A percentile compares a stretch with the other conserved stretches of the same genome.
These are phyloP conservation scores for Melastoma candidum DNA, from an alignment of 441 rosid genomes.

Conservation along the genomic window DNA sequence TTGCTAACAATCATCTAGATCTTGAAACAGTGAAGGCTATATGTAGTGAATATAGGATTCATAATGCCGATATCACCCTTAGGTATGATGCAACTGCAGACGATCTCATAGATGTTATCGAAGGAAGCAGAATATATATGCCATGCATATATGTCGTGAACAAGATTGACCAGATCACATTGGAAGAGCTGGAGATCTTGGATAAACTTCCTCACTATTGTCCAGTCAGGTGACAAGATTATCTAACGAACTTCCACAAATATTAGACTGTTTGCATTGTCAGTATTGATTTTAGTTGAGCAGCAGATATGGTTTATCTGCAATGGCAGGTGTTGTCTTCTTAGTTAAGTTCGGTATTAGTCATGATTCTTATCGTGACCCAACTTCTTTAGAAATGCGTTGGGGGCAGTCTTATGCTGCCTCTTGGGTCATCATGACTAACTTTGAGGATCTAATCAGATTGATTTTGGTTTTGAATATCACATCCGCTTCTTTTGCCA, in stretches of 20 bases:
- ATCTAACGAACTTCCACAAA: not conserved
- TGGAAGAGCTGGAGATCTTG: constrained; percentile 91
- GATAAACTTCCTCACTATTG: constrained; percentile 97
- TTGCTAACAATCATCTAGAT: constrained; percentile 74
- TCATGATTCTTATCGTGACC: too few species aligned
- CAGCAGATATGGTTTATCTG: not conserved
- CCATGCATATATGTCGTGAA: constrained; percentile 92
- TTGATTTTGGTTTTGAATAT: not conserved
- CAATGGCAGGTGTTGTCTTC: too few species aligned
- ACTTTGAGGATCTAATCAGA: not conserved
- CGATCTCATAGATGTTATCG: constrained; percentile 97
- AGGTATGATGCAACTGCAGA: constrained; percentile 94
- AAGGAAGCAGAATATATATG: constrained; percentile 89
- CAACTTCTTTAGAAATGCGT: too few species aligned
- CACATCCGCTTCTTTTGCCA: constrained; percentile 4
- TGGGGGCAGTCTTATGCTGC: too few species aligned
- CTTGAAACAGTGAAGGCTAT: constrained; percentile 94
- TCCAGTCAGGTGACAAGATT: constrained; percentile 60
- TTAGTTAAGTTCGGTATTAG: too few species aligned
- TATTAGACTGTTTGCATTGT: not conserved
- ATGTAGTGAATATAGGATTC: constrained; percentile 90
- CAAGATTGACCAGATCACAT: constrained; percentile 93
- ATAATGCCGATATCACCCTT: constrained; percentile 91
- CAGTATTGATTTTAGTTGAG: not conserved
- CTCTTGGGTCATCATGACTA: too few species aligned